Conservation (phyloP, 768 basidiomycete species). For the Pholiota microspora region DNA sequence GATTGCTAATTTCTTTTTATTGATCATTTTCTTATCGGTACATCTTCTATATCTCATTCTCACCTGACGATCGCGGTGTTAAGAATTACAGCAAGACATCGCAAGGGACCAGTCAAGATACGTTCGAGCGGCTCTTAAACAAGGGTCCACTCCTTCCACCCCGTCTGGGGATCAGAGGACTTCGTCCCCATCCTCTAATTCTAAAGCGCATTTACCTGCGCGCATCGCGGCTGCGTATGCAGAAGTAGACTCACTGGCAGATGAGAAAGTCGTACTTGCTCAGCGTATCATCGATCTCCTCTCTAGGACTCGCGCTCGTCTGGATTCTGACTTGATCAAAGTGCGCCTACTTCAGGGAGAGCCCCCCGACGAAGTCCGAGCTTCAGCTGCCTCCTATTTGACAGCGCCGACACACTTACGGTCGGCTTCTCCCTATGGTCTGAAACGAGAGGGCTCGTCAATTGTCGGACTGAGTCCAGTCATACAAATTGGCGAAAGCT, state of each 20-base stretch:
- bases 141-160: slow-evolving; percentile 15
- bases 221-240: slow-evolving; percentile 34
- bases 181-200: slow-evolving; percentile 22
- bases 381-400: slow-evolving; percentile 9
- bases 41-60: not conserved
- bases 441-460: slow-evolving; percentile 18
- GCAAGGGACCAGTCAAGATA: slow-evolving; percentile 36
- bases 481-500: slow-evolving; percentile 31
- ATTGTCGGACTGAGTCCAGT: slow-evolving; percentile 22
- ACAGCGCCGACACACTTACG: slow-evolving; percentile 9
- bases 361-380: slow-evolving; percentile 21
- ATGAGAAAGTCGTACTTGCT: slow-evolving; percentile 37
- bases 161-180: slow-evolving; percentile 13
- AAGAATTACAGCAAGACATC: slow-evolving; percentile 40
- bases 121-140: slow-evolving; percentile 33
- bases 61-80: not conserved
- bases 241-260: slow-evolving; percentile 34
- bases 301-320: slow-evolving; percentile 36
- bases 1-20: too few species aligned
- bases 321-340: slow-evolving; percentile 40
- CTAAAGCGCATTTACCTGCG: slow-evolving; percentile 28
- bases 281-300: slow-evolving; percentile 40
- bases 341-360: slow-evolving; percentile 40
- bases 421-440: slow-evolving; percentile 19
- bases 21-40: too few species aligned